Base-by-base conservation (phyloP, 495 filamentous ascomycete genomes). In the Aspergillus taichungensis region DNA sequence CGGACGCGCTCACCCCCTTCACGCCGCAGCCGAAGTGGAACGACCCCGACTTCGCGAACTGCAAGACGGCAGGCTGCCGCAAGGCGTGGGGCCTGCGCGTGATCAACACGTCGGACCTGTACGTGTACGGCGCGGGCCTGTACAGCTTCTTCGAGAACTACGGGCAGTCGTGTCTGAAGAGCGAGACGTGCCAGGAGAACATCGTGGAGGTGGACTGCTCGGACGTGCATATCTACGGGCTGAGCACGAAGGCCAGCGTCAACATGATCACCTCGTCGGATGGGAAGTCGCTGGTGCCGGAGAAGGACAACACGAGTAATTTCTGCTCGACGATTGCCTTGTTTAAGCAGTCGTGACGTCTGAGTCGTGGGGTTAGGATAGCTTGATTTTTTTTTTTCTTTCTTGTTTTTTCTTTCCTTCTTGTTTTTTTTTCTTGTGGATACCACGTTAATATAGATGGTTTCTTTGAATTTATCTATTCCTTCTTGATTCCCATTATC, bases 91-190 rank as follows among this genome's bases (percentile, higher is more conserved):
- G 87, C 56, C 76, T 97, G 44, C 85, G 88, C 13, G 74, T 95
- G 37, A 63, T 84, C 36, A 73, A 77, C 56, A 84, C 82, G 10
- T 73, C 72, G 7, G 76, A 88, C 35, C 64, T 87, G 10, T 80
- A 76, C 54, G 59, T 90, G 57, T 88, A 86, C 59, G 87, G 88
- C 45, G 83, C 81, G 6, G 88, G 88, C 8, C 58, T 91, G 36
- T 94, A 94, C 71, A 82, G 75, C 35, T 94, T 94, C 76, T 94
- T 92, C 58, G 80, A 76, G 83, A 92, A 91, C 69, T 90, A 90
- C 63, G 73, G 62, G 14, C 88, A 95, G 62, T 72, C 68, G 8
- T 96, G 92, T 54, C 74, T 96, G 38, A 63, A 68, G 43, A 72
- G 74, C 8, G 73, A 92, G 60, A 78, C 75, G 39, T 96, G 92